phyloP scores from a whole-genome alignment of 2,329 filamentous ascomycete genomes.

The Fusarium tuaranense region DNA sequence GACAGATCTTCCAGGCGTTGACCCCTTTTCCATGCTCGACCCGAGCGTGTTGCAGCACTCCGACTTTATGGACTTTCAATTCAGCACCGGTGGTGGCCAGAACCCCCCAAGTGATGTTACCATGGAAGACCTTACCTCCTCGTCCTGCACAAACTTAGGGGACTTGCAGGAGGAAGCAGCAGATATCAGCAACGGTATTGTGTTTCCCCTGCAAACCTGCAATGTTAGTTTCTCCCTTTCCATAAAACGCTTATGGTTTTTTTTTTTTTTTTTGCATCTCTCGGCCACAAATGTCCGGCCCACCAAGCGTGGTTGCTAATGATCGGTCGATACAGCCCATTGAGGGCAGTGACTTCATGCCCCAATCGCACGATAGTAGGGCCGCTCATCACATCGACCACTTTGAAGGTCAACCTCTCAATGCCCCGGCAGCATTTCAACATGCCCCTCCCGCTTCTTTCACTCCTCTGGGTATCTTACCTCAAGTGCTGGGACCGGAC shows the following conservation, averaged over 20 bases:
- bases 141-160: not conserved
- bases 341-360: not conserved
- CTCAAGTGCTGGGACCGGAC: too few species aligned
- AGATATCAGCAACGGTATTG: not conserved
- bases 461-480: not conserved
- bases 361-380: not conserved
- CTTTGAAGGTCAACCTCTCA: not conserved
- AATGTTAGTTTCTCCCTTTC: not conserved
- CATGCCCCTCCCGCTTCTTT: not conserved
- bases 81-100: not conserved
- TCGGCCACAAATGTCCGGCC: fast-evolving
- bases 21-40: not conserved
- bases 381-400: too few species aligned
- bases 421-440: not conserved
- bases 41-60: not conserved
- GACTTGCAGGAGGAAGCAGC: not conserved
- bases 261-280: not conserved
- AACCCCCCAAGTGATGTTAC: not conserved
- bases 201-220: not conserved
- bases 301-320: not conserved
- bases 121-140: not conserved
- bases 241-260: not conserved
- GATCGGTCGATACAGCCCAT: not conserved
- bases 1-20: not conserved
- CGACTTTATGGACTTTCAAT: not conserved